Evolutionary conservation across 1,284 basidiomycete genomes (phyloP), one percentile per base, ranked within the genome.

Genomic region (Blastosporella zonata): DNA sequence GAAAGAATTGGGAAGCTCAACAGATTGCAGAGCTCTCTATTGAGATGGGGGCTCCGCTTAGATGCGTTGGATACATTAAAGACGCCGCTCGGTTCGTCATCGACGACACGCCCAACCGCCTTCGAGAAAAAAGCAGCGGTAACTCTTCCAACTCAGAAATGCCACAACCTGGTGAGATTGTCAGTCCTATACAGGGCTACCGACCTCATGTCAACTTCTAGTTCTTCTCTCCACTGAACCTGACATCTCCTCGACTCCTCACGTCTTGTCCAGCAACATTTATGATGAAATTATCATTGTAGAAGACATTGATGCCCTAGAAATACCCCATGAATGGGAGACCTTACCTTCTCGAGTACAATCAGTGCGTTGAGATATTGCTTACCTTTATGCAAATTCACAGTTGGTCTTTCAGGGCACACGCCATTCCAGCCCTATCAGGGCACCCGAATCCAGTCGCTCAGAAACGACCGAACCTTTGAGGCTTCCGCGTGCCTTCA

Each of bases 261-360:
- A 17, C 18, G 33, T 8, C 31, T 28, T 21, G 6, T 1, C 20
- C 17, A 35, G 28, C 28, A 43, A 25, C 23, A 22, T 38, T n/a
- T 20, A 41, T 29, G 41, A 54, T 7, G 48, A 50, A 36, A 44
- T 47, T 18, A 42, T 54, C 27, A 47, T 54, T n/a, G 45, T 41
- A 10, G 42, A 44, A 29, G 34, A 50, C 27, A 17, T 48, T 2
- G 42, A 50, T 27, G 23, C 35, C 17, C 34, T 46, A 13, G 36
- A 22, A 6, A 40, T 9, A 10, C 9, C 20, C 10, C 6, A 41
- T 31, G 21, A 27, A n/a, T 46, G 8, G 10, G n/a, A 28, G 2
- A 12, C 23, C 9, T 28, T 39, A 5, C 27, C 18, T n/a, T 36
- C 34, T 33, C 42, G 1, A 4, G 37, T 18, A 4, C 45, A 39